Conservation (phyloP, 176 grass and related monocot species). For the Zizania latifolia region DNA sequence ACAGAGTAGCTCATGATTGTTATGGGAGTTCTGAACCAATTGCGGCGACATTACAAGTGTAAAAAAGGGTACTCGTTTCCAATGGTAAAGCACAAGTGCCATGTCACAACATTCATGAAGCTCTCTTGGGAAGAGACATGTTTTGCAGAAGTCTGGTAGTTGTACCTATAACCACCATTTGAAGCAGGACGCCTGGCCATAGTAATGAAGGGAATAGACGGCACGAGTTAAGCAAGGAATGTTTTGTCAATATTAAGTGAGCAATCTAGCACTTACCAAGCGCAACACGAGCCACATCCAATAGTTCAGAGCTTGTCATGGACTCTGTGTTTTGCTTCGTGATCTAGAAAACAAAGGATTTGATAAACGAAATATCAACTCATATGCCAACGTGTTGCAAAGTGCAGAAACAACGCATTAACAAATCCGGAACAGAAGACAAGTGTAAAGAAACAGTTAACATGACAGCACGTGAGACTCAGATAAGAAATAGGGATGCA, state of each 20-base stretch:
- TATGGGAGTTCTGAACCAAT: neutral
- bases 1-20: neutral
- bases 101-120: slow-evolving; percentile 31
- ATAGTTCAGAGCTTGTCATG: slow-evolving; percentile 41
- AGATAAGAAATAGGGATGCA: no score
- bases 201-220: neutral
- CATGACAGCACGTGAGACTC: no score
- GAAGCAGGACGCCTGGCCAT: slow-evolving; percentile 55
- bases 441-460: neutral
- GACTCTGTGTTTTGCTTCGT: slow-evolving; percentile 39
- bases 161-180: slow-evolving; percentile 54
- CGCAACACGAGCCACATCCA: slow-evolving; percentile 36
- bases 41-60: neutral
- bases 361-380: neutral
- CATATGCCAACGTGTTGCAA: neutral
- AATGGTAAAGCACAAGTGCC: neutral
- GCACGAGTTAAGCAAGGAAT: slow-evolving; percentile 4
- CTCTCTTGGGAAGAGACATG: slow-evolving; percentile 75
- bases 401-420: neutral
- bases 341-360: slow-evolving; percentile 39
- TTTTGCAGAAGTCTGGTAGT: slow-evolving; percentile 60
- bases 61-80: neutral
- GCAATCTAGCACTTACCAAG: slow-evolving; percentile 35
- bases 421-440: neutral
- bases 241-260: neutral